Conservation (phyloP, 805 yeast species). For the Teunomyces stri region DNA sequence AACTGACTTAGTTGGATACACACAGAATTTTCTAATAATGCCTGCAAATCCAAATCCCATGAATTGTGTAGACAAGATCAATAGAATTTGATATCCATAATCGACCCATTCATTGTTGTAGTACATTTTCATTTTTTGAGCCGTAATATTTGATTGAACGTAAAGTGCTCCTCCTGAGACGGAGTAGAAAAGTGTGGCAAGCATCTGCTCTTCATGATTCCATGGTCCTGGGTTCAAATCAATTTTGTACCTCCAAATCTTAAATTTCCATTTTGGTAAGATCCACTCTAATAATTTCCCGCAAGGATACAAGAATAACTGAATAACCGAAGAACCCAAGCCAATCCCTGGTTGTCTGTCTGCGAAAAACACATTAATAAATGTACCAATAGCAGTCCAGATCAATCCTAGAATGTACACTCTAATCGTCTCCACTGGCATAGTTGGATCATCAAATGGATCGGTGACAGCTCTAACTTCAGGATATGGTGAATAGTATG, state of each 20-base stretch:
- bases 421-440: slow-evolving; percentile 40
- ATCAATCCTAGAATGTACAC: slow-evolving; percentile 52
- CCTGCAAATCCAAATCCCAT: slow-evolving; percentile 20
- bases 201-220: slow-evolving; percentile 63
- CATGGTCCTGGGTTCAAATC: slow-evolving; percentile 62
- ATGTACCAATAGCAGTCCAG: slow-evolving; percentile 55
- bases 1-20: slow-evolving; percentile 14
- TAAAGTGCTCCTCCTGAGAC: slow-evolving; percentile 28
- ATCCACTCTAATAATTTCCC: slow-evolving; percentile 33
- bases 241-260: slow-evolving; percentile 9
- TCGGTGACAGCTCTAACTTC: slow-evolving; percentile 40
- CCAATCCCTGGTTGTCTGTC: slow-evolving; percentile 52
- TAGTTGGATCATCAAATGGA: slow-evolving; percentile 34
- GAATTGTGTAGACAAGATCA: slow-evolving; percentile 13
- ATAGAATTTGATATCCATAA: slow-evolving; percentile 13
- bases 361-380: slow-evolving; percentile 53
- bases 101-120: slow-evolving; percentile 24
- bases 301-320: slow-evolving; percentile 45
- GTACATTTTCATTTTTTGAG: slow-evolving; percentile 21
- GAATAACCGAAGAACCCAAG: slow-evolving; percentile 43
- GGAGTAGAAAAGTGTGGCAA: slow-evolving; percentile 47
- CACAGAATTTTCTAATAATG: slow-evolving; percentile 19
- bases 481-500: slow-evolving; percentile 41
- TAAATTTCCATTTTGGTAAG: slow-evolving; percentile 32
- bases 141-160: slow-evolving; percentile 18